phyloP scores from a whole-genome alignment of 2,329 filamentous ascomycete species.

The Ophiosphaerella herpotricha region DNA sequence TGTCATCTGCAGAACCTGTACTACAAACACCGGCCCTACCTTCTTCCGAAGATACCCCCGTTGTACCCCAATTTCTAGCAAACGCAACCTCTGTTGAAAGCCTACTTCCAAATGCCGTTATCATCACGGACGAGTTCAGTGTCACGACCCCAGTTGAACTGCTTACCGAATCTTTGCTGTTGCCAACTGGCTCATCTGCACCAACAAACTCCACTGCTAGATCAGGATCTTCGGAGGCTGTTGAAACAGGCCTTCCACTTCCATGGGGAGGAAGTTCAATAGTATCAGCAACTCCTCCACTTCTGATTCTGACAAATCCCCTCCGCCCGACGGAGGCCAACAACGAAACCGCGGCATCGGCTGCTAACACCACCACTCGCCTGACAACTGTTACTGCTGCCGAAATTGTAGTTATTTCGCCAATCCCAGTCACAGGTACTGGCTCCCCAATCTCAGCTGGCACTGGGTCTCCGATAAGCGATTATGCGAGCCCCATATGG shows the following conservation, averaged over 20 bases:
- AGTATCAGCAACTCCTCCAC: background rate
- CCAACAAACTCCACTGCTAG: background rate
- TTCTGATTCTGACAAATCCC: slow-evolving; percentile 9
- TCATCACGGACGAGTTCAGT: slow-evolving; percentile 8
- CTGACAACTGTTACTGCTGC: too few species aligned
- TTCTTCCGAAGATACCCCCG: too few species aligned
- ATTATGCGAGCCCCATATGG: slow-evolving; percentile 3
- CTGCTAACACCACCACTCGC: background rate
- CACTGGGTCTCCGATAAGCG: slow-evolving; percentile 9
- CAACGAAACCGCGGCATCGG: background rate
- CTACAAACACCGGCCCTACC: too few species aligned
- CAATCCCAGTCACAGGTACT: slow-evolving; percentile 3
- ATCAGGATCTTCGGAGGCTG: too few species aligned
- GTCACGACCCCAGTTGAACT: background rate
- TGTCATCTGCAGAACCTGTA: too few species aligned
- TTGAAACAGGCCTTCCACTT: background rate
- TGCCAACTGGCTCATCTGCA: background rate
- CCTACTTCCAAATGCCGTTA: slow-evolving; percentile 4
- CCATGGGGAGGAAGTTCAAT: background rate
- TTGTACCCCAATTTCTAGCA: background rate
- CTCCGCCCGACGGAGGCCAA: background rate
- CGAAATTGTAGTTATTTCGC: too few species aligned
- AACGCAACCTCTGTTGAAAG: background rate
- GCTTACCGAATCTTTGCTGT: background rate
- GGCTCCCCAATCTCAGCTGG: slow-evolving; percentile 4